phyloP scores from a whole-genome alignment of 805 yeast species.

The Tetrapisispora pingtungensis region DNA sequence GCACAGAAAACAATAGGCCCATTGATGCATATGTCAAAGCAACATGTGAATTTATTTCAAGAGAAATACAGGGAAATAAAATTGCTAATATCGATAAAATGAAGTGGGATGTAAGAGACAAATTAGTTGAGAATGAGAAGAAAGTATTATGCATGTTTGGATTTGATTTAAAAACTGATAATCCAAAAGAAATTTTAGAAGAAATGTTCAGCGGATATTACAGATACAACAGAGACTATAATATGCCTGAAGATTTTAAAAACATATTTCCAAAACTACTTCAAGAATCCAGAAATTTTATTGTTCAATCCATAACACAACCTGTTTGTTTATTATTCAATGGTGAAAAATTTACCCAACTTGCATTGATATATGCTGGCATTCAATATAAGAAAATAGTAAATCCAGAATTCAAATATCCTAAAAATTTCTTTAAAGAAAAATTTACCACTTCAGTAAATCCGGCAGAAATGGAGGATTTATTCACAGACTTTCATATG shows the following conservation, averaged over 20 bases:
- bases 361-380: constrained; percentile 26
- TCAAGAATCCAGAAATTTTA: constrained; percentile 27
- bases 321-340: constrained; percentile 28
- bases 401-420: constrained; percentile 23
- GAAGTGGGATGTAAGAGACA: constrained; percentile 30
- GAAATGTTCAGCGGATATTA: constrained; percentile 27
- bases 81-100: constrained; percentile 26
- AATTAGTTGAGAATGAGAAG: constrained; percentile 26
- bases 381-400: constrained; percentile 20
- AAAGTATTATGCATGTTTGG: constrained; percentile 24
- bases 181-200: constrained; percentile 29
- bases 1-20: constrained; percentile 30
- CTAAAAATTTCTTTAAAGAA: constrained; percentile 23
- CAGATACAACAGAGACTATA: constrained; percentile 23
- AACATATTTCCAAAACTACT: constrained; percentile 24
- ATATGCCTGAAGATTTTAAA: constrained; percentile 22
- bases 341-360: constrained; percentile 25
- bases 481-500: constrained; percentile 22
- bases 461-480: constrained; percentile 16
- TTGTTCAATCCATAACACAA: constrained; percentile 30
- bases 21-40: constrained; percentile 28
- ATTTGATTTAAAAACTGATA: constrained; percentile 27
- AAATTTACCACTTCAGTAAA: constrained; percentile 20
- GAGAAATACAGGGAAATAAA: constrained; percentile 8
- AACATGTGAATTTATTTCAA: constrained; percentile 19